phyloP scores from a whole-genome alignment of 176 grass and related monocot genomes.

The Areca catechu region DNA sequence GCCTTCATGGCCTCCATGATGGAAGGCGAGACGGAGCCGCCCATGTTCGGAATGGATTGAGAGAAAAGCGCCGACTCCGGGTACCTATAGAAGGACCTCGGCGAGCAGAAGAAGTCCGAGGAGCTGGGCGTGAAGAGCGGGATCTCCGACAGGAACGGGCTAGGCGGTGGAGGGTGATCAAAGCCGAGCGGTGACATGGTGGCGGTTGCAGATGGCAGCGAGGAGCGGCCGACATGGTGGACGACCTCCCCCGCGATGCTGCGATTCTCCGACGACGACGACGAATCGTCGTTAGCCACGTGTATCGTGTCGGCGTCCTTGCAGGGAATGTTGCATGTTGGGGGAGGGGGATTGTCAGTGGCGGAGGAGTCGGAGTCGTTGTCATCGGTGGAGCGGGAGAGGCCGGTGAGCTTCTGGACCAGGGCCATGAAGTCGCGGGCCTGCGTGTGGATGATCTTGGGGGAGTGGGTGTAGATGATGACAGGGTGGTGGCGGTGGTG shows the following conservation, averaged over 20 bases:
- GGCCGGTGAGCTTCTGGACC: conserved; percentile 67
- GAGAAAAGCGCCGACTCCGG: not conserved
- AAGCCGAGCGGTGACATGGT: not conserved
- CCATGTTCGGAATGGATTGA: not conserved
- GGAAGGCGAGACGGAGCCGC: too few relatives aligned
- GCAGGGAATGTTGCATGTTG: not conserved
- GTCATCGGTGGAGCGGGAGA: conserved; percentile 6
- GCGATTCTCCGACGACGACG: conserved; percentile 37
- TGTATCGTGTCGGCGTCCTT: not conserved
- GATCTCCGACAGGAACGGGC: not conserved
- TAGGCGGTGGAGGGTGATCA: not conserved
- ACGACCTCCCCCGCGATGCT: not conserved
- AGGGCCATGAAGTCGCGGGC: conserved; percentile 57
- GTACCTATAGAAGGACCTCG: not conserved
- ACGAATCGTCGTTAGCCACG: conserved; percentile 23
- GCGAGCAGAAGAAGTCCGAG: not conserved
- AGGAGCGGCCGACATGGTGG: not conserved
- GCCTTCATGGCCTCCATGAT: too few relatives aligned
- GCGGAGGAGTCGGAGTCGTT: not conserved
- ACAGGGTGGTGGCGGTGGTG: conserved; percentile 23
- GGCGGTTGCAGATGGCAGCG: not conserved
- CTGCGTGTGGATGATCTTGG: conserved; percentile 54
- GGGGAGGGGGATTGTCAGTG: not conserved
- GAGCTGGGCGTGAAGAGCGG: not conserved
- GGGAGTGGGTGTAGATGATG: conserved; percentile 63